Evolutionary conservation across 1,284 basidiomycete species (phyloP), one percentile per base, ranked within the genome.

Genomic region (Irpex lacteus): DNA sequence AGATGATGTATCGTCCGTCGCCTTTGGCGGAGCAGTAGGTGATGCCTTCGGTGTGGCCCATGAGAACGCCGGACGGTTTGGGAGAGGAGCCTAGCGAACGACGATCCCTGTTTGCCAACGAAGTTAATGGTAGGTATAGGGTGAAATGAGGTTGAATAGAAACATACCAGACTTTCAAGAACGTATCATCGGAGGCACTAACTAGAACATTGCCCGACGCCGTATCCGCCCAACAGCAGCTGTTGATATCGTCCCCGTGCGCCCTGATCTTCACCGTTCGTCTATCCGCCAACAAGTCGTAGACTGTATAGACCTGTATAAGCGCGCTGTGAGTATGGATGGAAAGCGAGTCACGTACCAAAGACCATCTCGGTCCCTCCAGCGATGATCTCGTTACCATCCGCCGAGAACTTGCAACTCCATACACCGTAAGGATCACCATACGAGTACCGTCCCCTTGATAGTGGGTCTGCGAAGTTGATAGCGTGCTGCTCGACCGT

Each of bases 1-100:
- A 96, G 44, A 98, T 89, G 62, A 98, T 82, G 75, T 99, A 98
- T 63, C 97, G 87, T 5, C 96, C 97, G 72, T 99, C 98, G 9
- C 95, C 95, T 73, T 87, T 95, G 1, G 94, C 89, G 21, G 93
- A 90, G 5, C 94, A 92, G 69, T 93, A 92, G 4, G 95, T 95
- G 67, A 98, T 91, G 40, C 95, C 96, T 73, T 98, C 96, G 0
- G 96, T 98, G 65, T 98, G 97, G 0, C 98, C 97, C 21, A 95
- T 89, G 1, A 99, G 83, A 0, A 96, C 91, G 32, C 97, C 97
- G 0, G 95, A 95, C 1, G 97, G 95, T 68, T 91, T 94, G 56
- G 82, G 84, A 1, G 91, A 91, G 4, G 84, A 81, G 8, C 89
- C 87, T 19, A 99, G 78, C 0, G 95, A 97, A 26, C 98, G 88